Evolutionary conservation across 139 green algal genomes (phyloP).

Genomic region (Choricystis sp.): DNA sequence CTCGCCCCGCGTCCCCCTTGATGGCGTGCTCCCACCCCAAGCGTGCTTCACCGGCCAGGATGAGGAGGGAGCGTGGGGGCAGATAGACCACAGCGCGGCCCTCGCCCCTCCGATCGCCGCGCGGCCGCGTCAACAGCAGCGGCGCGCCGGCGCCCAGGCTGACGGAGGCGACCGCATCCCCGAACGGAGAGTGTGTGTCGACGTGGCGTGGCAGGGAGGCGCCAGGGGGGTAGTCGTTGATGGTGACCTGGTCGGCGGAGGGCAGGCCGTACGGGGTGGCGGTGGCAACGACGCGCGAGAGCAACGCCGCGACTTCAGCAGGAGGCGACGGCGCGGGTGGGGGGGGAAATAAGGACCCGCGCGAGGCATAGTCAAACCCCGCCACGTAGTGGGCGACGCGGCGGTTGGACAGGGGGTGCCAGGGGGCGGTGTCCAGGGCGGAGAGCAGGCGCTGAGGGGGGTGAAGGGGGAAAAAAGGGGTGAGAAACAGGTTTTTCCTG

Average conservation of each 20-base stretch:
- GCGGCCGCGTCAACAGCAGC: constrained; percentile 67
- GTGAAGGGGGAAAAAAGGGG: neutral
- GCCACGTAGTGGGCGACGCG: neutral
- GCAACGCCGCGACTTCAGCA: neutral
- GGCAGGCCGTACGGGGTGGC: neutral
- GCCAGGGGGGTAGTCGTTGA: constrained; percentile 84
- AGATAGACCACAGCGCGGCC: constrained; percentile 37
- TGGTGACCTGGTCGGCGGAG: constrained; percentile 74
- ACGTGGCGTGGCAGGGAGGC: constrained; percentile 86
- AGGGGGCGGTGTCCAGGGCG: neutral
- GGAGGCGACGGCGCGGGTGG: neutral
- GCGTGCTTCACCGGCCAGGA: constrained; percentile 68
- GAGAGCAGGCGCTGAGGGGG: neutral
- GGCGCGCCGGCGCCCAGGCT: constrained; percentile 48
- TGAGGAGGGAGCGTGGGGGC: constrained; percentile 61
- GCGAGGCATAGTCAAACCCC: neutral
- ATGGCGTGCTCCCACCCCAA: constrained; percentile 92
- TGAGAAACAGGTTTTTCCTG: too few species aligned
- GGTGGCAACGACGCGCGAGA: neutral
- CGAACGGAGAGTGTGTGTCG: constrained; percentile 89
- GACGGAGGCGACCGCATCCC: constrained; percentile 64
- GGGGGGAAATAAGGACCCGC: neutral
- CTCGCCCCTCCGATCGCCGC: constrained; percentile 1
- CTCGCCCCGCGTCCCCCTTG: constrained; percentile 43
- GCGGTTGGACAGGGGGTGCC: neutral